Evolutionary conservation across 805 yeast genomes (phyloP).

Genomic region (Metschnikowia chrysomelidarum): DNA sequence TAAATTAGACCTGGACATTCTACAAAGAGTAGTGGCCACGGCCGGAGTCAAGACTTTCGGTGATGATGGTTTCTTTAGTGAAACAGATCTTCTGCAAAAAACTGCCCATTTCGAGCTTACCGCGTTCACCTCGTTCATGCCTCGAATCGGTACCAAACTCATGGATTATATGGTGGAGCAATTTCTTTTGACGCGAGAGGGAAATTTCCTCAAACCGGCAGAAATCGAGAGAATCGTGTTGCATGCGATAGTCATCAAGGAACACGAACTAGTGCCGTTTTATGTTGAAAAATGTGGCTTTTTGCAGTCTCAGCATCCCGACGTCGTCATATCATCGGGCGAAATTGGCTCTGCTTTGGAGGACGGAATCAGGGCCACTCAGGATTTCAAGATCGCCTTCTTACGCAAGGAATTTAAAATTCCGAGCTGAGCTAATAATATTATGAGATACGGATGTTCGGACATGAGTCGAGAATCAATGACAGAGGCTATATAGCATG

Average conservation of each 20-base stretch:
- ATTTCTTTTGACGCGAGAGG: constrained; percentile 10
- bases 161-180: constrained; percentile 24
- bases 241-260: constrained; percentile 44
- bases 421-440: too few species aligned
- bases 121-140: constrained; percentile 50
- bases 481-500: too few species aligned
- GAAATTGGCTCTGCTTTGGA: constrained; percentile 29
- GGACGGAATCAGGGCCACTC: constrained; percentile 35
- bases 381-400: constrained; percentile 43
- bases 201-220: constrained; percentile 7
- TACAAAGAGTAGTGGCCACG: constrained; percentile 28
- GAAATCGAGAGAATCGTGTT: constrained; percentile 22
- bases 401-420: constrained; percentile 31
- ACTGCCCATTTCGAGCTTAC: constrained; percentile 43
- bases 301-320: constrained; percentile 22
- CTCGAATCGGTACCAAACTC: constrained; percentile 33
- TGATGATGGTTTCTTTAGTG: constrained; percentile 5
- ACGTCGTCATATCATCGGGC: constrained; percentile 9
- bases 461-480: too few species aligned
- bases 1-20: constrained; percentile 15
- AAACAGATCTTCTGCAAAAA: neutral
- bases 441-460: too few species aligned
- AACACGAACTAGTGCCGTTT: constrained; percentile 48
- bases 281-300: constrained; percentile 44
- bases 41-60: constrained; percentile 20